Conservation (phyloP, 2,329 filamentous ascomycete genomes). For the Aspergillus neoniger region DNA sequence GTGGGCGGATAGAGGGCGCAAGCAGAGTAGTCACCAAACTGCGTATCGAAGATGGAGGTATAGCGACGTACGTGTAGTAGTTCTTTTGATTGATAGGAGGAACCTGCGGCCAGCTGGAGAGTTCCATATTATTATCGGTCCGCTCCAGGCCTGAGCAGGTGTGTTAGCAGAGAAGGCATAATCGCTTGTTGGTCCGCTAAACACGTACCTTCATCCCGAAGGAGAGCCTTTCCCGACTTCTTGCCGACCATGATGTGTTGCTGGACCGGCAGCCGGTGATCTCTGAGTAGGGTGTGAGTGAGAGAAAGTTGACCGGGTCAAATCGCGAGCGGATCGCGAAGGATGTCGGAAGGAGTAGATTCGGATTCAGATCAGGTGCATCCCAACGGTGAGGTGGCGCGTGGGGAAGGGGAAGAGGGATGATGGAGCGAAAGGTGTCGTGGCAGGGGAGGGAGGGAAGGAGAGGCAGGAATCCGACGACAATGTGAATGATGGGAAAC, state of each 20-base stretch:
- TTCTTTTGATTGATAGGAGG: constrained; percentile 98
- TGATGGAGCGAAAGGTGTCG: background rate
- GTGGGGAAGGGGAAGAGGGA: background rate
- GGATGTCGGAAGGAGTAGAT: background rate
- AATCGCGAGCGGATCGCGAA: constrained; percentile 11
- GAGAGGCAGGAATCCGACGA: background rate
- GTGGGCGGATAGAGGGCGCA: background rate
- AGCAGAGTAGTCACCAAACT: background rate
- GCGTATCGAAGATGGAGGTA: background rate
- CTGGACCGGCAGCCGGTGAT: constrained; percentile 7
- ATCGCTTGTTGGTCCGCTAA: background rate
- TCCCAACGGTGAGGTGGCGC: background rate
- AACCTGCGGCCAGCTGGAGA: constrained; percentile 90
- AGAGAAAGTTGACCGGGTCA: constrained; percentile 1
- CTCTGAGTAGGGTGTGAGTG: background rate
- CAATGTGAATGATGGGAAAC: background rate
- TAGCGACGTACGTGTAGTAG: constrained; percentile 80
- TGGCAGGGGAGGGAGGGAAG: background rate
- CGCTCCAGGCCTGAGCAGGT: constrained; percentile 73
- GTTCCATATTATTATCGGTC: constrained; percentile 97
- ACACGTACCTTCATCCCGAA: constrained; percentile 59
- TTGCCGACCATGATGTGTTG: constrained; percentile 61
- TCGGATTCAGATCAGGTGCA: background rate
- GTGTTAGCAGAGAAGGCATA: constrained; percentile 14
- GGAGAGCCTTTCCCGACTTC: constrained; percentile 63